Conservation (phyloP, 2,329 filamentous ascomycete genomes). For the Colletotrichum melonis region DNA sequence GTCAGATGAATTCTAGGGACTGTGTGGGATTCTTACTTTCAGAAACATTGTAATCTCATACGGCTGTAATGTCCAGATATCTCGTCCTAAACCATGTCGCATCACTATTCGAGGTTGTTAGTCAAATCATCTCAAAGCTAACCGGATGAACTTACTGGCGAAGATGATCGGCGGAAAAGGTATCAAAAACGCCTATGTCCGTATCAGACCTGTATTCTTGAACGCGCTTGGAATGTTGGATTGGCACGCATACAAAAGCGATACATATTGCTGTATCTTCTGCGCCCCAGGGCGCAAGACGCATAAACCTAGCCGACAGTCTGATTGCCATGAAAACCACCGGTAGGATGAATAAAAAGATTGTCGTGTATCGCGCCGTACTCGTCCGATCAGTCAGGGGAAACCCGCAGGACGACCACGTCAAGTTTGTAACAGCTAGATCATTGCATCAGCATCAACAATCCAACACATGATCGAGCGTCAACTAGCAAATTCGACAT, state of each 20-base stretch:
- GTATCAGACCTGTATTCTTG: not conserved
- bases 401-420: not conserved
- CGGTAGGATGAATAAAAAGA: not conserved
- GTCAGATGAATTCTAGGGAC: not conserved
- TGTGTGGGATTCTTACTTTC: not conserved
- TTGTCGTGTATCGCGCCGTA: not conserved
- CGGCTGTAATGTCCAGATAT: not conserved
- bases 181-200: not conserved
- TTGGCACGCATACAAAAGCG: not conserved
- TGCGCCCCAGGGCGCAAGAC: not conserved
- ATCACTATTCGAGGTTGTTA: not conserved
- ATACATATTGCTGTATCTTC: not conserved
- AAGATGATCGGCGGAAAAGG: not conserved
- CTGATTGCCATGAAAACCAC: not conserved
- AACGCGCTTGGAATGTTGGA: not conserved
- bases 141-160: not conserved
- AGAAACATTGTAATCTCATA: not conserved
- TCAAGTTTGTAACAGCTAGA: not conserved
- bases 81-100: not conserved
- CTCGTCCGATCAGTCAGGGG: not conserved
- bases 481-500: not conserved
- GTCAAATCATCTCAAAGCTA: too few relatives aligned
- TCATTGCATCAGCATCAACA: not conserved
- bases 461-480: not conserved
- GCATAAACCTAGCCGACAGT: not conserved